Conservation (phyloP, 139 green algal species). For the Mychonastes homosphaera region DNA sequence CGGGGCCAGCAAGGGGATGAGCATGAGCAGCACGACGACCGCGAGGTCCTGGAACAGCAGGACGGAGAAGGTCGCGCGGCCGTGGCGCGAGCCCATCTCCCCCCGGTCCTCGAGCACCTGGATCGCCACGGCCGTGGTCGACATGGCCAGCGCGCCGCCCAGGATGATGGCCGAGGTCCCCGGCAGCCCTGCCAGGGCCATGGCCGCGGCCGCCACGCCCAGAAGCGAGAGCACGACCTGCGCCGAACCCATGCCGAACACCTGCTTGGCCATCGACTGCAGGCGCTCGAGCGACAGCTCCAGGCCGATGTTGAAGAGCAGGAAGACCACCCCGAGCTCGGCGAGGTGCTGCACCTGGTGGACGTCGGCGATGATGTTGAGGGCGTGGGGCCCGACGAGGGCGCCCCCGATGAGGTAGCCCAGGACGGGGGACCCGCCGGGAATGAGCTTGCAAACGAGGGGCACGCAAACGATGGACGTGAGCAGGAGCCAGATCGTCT, state of each 20-base stretch:
- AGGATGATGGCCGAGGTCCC: constrained; percentile 81
- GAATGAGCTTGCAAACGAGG: constrained; percentile 72
- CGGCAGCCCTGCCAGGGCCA: constrained; percentile 38
- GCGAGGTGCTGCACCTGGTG: constrained; percentile 64
- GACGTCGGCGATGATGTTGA: constrained; percentile 72
- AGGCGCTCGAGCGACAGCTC: constrained; percentile 92
- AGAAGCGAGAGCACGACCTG: constrained; percentile 73
- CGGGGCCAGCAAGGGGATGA: constrained; percentile 93
- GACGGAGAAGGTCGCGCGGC: constrained; percentile 89
- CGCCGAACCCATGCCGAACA: constrained; percentile 92
- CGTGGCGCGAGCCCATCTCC: constrained; percentile 87
- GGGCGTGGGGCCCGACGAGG: constrained; percentile 83
- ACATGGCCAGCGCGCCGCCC: constrained; percentile 86
- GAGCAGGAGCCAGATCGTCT: constrained; percentile 82
- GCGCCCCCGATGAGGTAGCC: constrained; percentile 88
- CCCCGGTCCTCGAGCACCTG: constrained; percentile 87
- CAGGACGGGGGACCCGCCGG: constrained; percentile 83
- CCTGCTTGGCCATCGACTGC: constrained; percentile 90
- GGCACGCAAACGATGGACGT: constrained; percentile 73
- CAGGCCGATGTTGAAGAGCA: constrained; percentile 96
- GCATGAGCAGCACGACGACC: constrained; percentile 98
- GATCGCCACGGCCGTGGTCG: constrained; percentile 93
- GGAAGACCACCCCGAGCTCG: constrained; percentile 91
- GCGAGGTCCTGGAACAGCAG: constrained; percentile 95
- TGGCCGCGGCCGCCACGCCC: constrained; percentile 44